Evolutionary conservation across 352 stramenopile species (phyloP).

Genomic region (Globisporangium parvum): DNA sequence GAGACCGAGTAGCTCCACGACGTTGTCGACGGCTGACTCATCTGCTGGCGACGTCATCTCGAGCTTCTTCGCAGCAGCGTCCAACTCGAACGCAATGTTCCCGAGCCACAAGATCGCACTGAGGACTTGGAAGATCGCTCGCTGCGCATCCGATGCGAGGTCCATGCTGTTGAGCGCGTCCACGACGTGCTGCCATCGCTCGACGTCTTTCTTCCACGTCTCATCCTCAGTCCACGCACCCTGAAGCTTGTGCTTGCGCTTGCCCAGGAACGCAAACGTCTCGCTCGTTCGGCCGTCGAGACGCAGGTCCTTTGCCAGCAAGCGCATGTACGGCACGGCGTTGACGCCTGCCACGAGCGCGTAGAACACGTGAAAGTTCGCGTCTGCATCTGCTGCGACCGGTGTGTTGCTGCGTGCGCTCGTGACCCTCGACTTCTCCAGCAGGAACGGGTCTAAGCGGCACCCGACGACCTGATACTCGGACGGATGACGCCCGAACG

Average conservation of each 20-base stretch:
- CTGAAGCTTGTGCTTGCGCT: conserved; percentile 26
- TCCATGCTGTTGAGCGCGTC: conserved; percentile 37
- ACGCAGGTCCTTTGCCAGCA: conserved; percentile 31
- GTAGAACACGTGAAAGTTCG: conserved; percentile 79
- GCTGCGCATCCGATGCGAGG: conserved; percentile 30
- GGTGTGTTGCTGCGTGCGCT: conserved; percentile 13
- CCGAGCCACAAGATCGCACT: conserved; percentile 69
- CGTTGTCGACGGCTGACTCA: conserved; percentile 14
- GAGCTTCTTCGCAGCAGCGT: conserved; percentile 19
- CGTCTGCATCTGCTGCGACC: conserved; percentile 11
- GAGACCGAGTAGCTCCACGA: conserved; percentile 32
- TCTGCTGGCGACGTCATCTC: conserved; percentile 18
- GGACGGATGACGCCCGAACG: conserved; percentile 34
- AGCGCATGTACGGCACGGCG: conserved; percentile 22
- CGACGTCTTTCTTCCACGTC: conserved; percentile 49
- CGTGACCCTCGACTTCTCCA: conserved; percentile 66
- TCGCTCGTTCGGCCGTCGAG: conserved; percentile 29
- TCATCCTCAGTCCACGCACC: conserved; percentile 25
- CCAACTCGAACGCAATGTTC: conserved; percentile 48
- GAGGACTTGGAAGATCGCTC: conserved; percentile 50
- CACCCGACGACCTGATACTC: conserved; percentile 56
- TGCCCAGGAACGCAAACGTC: conserved; percentile 47
- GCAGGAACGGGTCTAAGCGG: conserved; percentile 47
- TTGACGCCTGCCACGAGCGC: conserved; percentile 56
- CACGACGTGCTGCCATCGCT: conserved; percentile 60